Evolutionary conservation across 305 asterid species (phyloP).

Genomic region (Fraxinus platypoda): DNA sequence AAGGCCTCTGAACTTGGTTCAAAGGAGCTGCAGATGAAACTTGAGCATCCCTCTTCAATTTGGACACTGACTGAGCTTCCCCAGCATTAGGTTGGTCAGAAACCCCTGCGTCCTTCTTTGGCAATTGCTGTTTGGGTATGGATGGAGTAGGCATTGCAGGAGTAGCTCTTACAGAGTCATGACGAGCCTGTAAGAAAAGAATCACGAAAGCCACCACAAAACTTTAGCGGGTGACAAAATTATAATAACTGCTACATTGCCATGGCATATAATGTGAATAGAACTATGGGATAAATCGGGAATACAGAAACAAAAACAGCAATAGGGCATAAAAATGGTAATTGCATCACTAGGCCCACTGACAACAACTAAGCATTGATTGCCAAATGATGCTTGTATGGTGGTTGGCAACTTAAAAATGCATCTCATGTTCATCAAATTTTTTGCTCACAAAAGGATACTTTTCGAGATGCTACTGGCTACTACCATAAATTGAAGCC

Average conservation of each 20-base stretch:
- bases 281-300: not conserved
- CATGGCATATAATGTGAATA: not conserved
- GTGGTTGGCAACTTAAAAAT: slow-evolving; percentile 7
- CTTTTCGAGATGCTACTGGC: not conserved
- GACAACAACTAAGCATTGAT: not conserved
- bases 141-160: slow-evolving; percentile 50
- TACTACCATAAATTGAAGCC: slow-evolving; percentile 6
- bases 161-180: slow-evolving; percentile 44
- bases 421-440: not conserved
- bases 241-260: slow-evolving; percentile 5
- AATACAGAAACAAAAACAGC: not conserved
- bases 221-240: slow-evolving; percentile 5
- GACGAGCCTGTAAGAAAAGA: slow-evolving; percentile 48
- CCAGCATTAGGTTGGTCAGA: slow-evolving; percentile 43
- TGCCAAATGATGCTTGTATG: slow-evolving; percentile 2
- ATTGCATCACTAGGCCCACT: slow-evolving; percentile 1
- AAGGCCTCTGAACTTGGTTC: slow-evolving; percentile 57
- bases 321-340: not conserved
- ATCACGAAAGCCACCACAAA: slow-evolving; percentile 1
- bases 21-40: slow-evolving; percentile 43
- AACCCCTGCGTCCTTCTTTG: slow-evolving; percentile 51
- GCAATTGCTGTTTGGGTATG: slow-evolving; percentile 54
- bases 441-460: not conserved
- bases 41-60: slow-evolving; percentile 58
- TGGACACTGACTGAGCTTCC: slow-evolving; percentile 48